Evolutionary conservation across 2,329 filamentous ascomycete genomes (phyloP).

Genomic region (Fusarium sp.): DNA sequence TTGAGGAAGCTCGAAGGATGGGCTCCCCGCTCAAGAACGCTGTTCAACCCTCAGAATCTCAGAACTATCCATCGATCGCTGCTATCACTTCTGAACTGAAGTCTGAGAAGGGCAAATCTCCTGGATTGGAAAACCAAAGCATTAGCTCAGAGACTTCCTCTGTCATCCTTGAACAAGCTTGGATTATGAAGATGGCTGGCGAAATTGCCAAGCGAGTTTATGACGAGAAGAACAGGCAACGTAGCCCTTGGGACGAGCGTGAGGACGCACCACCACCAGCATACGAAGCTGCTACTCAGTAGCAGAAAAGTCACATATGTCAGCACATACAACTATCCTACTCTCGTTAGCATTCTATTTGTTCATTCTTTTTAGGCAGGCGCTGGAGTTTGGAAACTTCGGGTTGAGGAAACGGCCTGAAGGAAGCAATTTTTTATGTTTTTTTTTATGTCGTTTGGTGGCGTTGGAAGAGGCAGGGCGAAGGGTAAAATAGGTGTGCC

Average conservation of each 20-base stretch:
- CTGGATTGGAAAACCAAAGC: slow-evolving; percentile 46
- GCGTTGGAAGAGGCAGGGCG: slow-evolving; percentile 35
- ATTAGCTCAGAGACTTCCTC: slow-evolving; percentile 60
- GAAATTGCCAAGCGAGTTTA: slow-evolving; percentile 90
- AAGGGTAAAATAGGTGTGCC: slow-evolving; percentile 36
- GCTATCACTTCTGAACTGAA: slow-evolving; percentile 25
- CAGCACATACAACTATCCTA: slow-evolving; percentile 30
- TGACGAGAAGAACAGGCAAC: slow-evolving; percentile 76
- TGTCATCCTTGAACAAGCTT: slow-evolving; percentile 79
- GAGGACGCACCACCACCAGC: slow-evolving; percentile 70
- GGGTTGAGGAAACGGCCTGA: slow-evolving; percentile 21
- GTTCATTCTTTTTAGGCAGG: slow-evolving; percentile 28
- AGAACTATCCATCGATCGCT: slow-evolving; percentile 32
- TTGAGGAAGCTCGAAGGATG: slow-evolving; percentile 38
- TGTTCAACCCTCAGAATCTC: slow-evolving; percentile 25
- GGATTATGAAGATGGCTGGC: slow-evolving; percentile 92
- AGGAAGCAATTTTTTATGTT: slow-evolving; percentile 23
- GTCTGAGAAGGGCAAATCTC: slow-evolving; percentile 45
- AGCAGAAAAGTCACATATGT: slow-evolving; percentile 27
- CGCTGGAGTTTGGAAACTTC: slow-evolving; percentile 36
- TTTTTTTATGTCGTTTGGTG: slow-evolving; percentile 24
- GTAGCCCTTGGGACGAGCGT: slow-evolving; percentile 56
- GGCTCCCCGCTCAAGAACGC: slow-evolving; percentile 35
- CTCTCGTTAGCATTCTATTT: slow-evolving; percentile 33
- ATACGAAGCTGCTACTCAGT: slow-evolving; percentile 63